Evolutionary conservation across 1,284 basidiomycete genomes (phyloP).

Genomic region (Peniophora sp.): DNA sequence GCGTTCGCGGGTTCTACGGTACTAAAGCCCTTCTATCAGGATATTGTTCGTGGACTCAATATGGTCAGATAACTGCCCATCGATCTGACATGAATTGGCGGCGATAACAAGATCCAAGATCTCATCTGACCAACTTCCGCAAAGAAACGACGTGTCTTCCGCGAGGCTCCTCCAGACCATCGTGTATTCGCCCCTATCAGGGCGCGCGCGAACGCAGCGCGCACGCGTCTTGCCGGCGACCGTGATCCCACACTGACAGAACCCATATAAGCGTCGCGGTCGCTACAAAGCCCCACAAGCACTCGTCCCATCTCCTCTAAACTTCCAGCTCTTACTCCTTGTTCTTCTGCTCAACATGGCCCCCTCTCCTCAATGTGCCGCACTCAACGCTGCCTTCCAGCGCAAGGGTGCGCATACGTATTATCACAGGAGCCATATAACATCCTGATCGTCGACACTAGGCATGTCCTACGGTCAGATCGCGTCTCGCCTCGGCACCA

Average conservation of each 20-base stretch:
- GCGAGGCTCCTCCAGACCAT: no score
- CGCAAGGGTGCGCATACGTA: constrained; percentile 35
- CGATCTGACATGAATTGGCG: no score
- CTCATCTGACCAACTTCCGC: no score
- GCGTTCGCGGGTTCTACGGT: no score
- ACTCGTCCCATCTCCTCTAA: not conserved
- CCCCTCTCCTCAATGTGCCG: constrained; percentile 46
- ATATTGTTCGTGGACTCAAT: no score
- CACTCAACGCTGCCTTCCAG: constrained; percentile 44
- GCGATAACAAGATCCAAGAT: no score
- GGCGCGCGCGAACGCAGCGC: no score
- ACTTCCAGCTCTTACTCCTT: not conserved
- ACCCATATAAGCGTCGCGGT: not conserved
- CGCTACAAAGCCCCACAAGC: constrained; percentile 2
- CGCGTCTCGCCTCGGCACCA: constrained; percentile 32
- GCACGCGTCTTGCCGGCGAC: not conserved
- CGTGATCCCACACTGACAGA: not conserved
- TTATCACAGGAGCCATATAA: not conserved
- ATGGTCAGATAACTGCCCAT: no score
- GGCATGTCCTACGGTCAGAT: constrained; percentile 40
- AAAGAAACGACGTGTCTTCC: no score
- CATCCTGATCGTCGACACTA: constrained; percentile 16
- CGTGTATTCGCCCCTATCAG: no score
- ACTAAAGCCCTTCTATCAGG: no score
- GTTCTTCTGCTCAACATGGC: constrained; percentile 20